Conservation (phyloP, 1,284 basidiomycete genomes). For the Psilocybe mexicana region DNA sequence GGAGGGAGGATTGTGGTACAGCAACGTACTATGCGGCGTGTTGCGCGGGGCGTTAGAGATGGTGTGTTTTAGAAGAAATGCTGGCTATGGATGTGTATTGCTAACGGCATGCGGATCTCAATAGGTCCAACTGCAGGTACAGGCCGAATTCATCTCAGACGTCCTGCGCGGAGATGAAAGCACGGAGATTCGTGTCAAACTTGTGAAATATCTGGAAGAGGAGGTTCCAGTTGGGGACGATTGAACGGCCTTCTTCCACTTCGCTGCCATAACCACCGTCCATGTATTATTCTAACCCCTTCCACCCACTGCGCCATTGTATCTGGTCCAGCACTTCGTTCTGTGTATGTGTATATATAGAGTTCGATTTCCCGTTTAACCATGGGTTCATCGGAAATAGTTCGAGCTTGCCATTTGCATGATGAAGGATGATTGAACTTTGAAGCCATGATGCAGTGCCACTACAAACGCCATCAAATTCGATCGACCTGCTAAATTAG, state of each 20-base stretch:
- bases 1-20: constrained; percentile 94
- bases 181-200: constrained; percentile 90
- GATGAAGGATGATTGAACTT: too few relatives aligned
- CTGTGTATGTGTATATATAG: background rate
- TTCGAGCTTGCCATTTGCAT: background rate
- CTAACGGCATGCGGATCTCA: constrained; percentile 12
- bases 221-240: constrained; percentile 85
- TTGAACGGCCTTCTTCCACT: constrained; percentile 33
- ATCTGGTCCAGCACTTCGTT: background rate
- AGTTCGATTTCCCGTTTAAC: background rate
- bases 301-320: background rate
- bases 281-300: constrained; percentile 4
- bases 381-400: background rate
- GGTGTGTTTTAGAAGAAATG: constrained; percentile 54
- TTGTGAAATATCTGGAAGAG: constrained; percentile 93
- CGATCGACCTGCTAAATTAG: constrained; percentile 19
- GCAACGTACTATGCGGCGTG: constrained; percentile 94
- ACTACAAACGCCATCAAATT: background rate
- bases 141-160: constrained; percentile 89
- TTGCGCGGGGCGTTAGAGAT: constrained; percentile 94
- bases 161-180: constrained; percentile 90
- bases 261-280: background rate
- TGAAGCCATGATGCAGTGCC: background rate
- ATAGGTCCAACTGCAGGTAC: constrained; percentile 96
- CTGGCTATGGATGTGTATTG: background rate